These are phyloP conservation scores for Psilocybe mexicana DNA, from an alignment of 1,284 basidiomycete genomes.

Conservation along the genomic window DNA sequence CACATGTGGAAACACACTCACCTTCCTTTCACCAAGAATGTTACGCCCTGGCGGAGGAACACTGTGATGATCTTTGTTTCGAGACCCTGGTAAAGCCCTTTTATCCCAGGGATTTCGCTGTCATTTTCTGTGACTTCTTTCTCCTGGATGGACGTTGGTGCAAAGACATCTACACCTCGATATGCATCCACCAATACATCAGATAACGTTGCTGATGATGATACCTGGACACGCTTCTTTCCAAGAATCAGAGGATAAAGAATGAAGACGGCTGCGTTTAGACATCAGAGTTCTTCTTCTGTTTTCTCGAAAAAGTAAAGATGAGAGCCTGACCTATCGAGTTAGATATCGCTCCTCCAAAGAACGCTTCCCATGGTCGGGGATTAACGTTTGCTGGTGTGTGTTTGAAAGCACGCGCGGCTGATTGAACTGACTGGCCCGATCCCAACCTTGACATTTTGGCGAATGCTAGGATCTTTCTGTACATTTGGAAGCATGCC, in stretches of 20 bases:
- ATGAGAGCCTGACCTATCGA: conserved; percentile 34
- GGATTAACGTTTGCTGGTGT: conserved; percentile 28
- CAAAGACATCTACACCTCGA: conserved; percentile 15
- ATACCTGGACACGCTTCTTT: conserved; percentile 54
- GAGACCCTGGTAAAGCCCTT: conserved; percentile 53
- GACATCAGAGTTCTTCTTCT: conserved; percentile 2
- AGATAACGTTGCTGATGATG: conserved; percentile 26
- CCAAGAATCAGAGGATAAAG: conserved; percentile 59
- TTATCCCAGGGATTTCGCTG: conserved; percentile 30
- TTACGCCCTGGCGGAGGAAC: conserved; percentile 55
- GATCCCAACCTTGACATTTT: conserved; percentile 4
- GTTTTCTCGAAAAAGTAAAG: background rate
- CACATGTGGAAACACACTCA: conserved; percentile 17
- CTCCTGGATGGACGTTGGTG: conserved; percentile 7
- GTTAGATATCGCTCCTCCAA: conserved; percentile 54
- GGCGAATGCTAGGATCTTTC: conserved; percentile 34
- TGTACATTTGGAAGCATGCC: conserved; percentile 52
- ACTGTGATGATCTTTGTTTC: conserved; percentile 55
- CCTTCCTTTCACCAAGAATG: conserved; percentile 59
- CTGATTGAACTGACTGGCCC: conserved; percentile 5
- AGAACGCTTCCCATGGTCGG: conserved; percentile 45
- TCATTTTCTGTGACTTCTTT: conserved; percentile 23
- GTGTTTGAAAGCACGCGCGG: background rate
- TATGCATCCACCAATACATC: conserved; percentile 36
- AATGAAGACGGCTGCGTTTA: conserved; percentile 37